Evolutionary conservation across 139 green algal species (phyloP).

Genomic region (Klebsormidium nitens): DNA sequence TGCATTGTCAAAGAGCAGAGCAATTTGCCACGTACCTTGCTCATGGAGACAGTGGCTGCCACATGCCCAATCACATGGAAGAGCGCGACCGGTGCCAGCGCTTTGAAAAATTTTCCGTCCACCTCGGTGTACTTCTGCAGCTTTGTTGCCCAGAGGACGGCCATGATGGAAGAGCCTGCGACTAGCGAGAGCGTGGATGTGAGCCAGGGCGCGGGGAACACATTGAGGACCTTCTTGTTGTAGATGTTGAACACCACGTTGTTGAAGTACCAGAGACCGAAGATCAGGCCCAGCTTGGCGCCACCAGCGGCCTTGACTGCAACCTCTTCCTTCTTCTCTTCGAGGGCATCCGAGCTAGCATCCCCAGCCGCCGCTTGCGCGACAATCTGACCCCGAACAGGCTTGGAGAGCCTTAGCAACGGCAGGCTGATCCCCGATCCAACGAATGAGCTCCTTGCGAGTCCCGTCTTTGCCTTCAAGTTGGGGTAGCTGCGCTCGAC

Average conservation of each 20-base stretch:
- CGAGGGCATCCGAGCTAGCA: too few relatives aligned
- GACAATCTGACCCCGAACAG: too few relatives aligned
- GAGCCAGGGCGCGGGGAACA: constrained; percentile 40
- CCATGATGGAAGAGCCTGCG: constrained; percentile 31
- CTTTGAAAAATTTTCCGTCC: constrained; percentile 27
- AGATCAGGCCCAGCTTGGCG: constrained; percentile 67
- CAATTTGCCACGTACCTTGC: too few relatives aligned
- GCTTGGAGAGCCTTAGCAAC: too few relatives aligned
- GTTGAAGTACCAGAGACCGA: constrained; percentile 81
- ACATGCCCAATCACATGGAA: constrained; percentile 94
- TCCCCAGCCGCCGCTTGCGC: too few relatives aligned
- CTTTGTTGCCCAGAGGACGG: constrained; percentile 20
- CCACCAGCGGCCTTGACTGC: background rate
- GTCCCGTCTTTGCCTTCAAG: too few relatives aligned
- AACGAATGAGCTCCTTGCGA: too few relatives aligned
- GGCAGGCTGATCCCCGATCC: too few relatives aligned
- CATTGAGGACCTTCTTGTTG: constrained; percentile 38
- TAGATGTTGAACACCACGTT: constrained; percentile 98
- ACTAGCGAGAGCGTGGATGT: constrained; percentile 34
- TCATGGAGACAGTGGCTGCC: constrained; percentile 94
- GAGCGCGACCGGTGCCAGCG: constrained; percentile 33
- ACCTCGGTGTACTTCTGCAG: constrained; percentile 13
- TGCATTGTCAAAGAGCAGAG: too few relatives aligned
- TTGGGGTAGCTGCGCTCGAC: too few relatives aligned
- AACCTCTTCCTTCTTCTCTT: constrained; percentile 21